Percentiles rank a stretch among this genome's conserved stretches.
These are phyloP conservation scores for Microstegium vimineum DNA, from an alignment of 176 grass and related monocot species.

Conservation along the genomic window DNA sequence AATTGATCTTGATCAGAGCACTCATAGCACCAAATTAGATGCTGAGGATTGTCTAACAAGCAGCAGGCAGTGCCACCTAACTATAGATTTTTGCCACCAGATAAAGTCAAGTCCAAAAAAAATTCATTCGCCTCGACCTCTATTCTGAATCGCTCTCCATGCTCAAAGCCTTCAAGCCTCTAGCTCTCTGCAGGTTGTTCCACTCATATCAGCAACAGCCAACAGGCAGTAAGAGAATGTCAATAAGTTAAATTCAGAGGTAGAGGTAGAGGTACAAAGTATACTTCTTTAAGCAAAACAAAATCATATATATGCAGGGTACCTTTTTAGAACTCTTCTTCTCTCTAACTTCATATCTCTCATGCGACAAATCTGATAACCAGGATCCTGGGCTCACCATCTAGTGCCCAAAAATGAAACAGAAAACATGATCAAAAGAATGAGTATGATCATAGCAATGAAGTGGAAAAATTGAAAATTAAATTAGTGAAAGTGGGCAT, in stretches of 20 bases:
- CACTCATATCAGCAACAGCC: neutral
- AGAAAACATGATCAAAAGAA: neutral
- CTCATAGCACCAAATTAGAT: constrained; percentile 20
- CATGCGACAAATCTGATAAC: constrained; percentile 91
- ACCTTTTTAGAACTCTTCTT: constrained; percentile 95
- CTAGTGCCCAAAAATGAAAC: constrained; percentile 29
- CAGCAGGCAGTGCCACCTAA: constrained; percentile 9
- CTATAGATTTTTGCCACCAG: neutral
- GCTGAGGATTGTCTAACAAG: constrained; percentile 14
- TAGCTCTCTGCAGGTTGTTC: constrained; percentile 64
- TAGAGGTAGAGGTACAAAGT: neutral
- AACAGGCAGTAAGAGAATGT: neutral
- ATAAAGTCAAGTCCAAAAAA: constrained; percentile 27
- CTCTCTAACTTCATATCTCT: constrained; percentile 96
- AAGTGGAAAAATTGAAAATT: neutral
- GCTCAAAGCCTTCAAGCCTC: constrained; percentile 90
- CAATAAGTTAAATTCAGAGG: neutral
- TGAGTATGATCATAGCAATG: neutral
- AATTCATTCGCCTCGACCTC: neutral
- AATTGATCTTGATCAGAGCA: neutral
- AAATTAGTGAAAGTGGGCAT: neutral
- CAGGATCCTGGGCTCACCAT: constrained; percentile 90
- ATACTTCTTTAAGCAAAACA: neutral
- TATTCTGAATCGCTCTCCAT: constrained; percentile 93
- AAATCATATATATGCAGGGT: neutral